Percentiles rank a stretch among this genome's conserved stretches.
Conservation (phyloP, 768 basidiomycete species). For the Clitopilus hobsonii region DNA sequence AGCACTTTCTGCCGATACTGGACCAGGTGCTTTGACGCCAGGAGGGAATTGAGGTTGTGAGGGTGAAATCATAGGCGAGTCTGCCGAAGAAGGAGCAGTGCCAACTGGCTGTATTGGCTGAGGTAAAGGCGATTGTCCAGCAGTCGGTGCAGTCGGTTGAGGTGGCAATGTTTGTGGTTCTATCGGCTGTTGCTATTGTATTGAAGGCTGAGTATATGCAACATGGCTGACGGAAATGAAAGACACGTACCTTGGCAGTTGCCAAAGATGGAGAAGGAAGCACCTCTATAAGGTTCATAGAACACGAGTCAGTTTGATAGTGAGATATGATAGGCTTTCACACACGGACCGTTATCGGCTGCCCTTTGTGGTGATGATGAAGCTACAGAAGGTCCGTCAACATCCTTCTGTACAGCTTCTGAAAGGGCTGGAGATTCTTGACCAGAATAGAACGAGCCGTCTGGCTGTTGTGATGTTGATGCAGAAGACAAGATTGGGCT, state of each 20-base stretch:
- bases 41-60: constrained; percentile 65
- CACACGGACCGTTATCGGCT: constrained; percentile 42
- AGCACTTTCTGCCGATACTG: constrained; percentile 38
- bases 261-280: constrained; percentile 29
- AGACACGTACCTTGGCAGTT: neutral
- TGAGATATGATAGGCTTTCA: constrained; percentile 1
- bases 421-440: constrained; percentile 72
- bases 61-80: constrained; percentile 33
- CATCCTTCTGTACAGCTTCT: constrained; percentile 46
- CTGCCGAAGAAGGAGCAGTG: constrained; percentile 16
- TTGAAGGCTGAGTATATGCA: constrained; percentile 23
- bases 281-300: constrained; percentile 30
- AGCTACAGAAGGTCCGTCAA: constrained; percentile 38
- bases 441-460: constrained; percentile 66
- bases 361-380: constrained; percentile 59
- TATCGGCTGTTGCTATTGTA: constrained; percentile 32
- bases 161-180: constrained; percentile 20
- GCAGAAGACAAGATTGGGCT: constrained; percentile 81
- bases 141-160: constrained; percentile 22
- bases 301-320: constrained; percentile 2
- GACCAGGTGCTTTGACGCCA: constrained; percentile 58
- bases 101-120: constrained; percentile 37
- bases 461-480: constrained; percentile 58
- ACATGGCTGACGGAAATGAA: neutral
- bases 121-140: constrained; percentile 35